These are phyloP conservation scores for Guyanaporus albipodus DNA, from an alignment of 768 basidiomycete species.

Conservation along the genomic window DNA sequence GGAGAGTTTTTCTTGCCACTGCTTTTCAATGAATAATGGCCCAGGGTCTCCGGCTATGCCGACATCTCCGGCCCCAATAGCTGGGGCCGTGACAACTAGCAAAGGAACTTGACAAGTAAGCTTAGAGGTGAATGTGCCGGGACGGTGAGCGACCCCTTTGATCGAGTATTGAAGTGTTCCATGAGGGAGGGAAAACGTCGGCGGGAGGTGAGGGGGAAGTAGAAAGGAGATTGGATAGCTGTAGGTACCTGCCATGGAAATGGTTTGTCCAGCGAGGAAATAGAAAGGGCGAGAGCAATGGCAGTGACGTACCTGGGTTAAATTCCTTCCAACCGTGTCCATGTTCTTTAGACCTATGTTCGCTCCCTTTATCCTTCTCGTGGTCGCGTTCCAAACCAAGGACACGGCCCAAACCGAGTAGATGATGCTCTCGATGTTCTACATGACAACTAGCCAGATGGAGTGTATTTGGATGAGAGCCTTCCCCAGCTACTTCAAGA, in stretches of 20 bases:
- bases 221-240: constrained; percentile 93
- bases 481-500: not conserved
- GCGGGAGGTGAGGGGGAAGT: constrained; percentile 77
- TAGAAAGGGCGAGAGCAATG: not conserved
- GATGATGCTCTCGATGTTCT: constrained; percentile 14
- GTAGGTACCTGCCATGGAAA: constrained; percentile 65
- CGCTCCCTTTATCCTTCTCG: constrained; percentile 9
- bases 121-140: constrained; percentile 80
- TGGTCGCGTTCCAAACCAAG: constrained; percentile 18
- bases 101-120: constrained; percentile 70
- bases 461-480: not conserved
- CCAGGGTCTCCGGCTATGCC: constrained; percentile 48
- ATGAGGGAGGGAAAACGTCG: constrained; percentile 68
- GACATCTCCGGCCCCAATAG: constrained; percentile 76
- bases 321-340: constrained; percentile 82
- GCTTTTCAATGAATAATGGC: constrained; percentile 77
- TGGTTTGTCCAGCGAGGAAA: not conserved
- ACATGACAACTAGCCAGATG: not conserved
- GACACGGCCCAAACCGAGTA: constrained; percentile 36
- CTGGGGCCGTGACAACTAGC: constrained; percentile 67
- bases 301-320: constrained; percentile 61
- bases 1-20: constrained; percentile 88
- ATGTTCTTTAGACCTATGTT: constrained; percentile 37
- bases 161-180: constrained; percentile 78
- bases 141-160: constrained; percentile 79